These are phyloP conservation scores for Chenopodium formosanum DNA, from an alignment of 148 eudicot genomes.

Conservation along the genomic window DNA sequence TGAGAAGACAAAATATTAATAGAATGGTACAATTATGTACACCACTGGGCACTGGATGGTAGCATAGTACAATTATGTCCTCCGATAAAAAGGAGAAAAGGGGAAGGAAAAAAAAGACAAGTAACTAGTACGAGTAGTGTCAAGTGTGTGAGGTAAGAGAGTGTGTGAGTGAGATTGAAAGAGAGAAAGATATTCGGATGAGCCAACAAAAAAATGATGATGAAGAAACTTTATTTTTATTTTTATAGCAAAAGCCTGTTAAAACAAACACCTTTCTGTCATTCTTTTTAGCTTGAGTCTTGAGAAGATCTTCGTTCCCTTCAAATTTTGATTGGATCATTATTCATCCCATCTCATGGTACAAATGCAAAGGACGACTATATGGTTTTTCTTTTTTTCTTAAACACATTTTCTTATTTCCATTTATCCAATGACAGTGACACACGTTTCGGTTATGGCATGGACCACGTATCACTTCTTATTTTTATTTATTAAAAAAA, in stretches of 20 bases:
- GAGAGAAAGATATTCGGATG: slow-evolving; percentile 13
- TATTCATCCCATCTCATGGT: slow-evolving; percentile 11
- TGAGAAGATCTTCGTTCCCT: slow-evolving; percentile 1
- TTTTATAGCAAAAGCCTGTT: slow-evolving; percentile 27
- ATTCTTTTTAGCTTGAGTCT: slow-evolving; percentile 10
- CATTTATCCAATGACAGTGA: background rate
- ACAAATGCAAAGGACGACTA: slow-evolving; percentile 18
- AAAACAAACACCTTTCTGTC: slow-evolving; percentile 12
- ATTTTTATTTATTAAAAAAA: background rate
- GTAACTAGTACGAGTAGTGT: background rate
- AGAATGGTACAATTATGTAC: no score
- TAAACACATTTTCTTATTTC: background rate
- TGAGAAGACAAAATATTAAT: no score
- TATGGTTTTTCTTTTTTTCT: background rate
- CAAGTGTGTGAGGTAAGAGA: slow-evolving; percentile 4
- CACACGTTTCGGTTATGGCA: background rate
- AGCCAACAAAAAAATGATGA: slow-evolving; percentile 14
- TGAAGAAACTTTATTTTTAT: slow-evolving; percentile 13
- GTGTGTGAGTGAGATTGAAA: background rate
- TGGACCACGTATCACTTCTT: slow-evolving; percentile 17
- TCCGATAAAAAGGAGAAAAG: background rate
- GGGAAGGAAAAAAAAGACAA: slow-evolving; percentile 9
- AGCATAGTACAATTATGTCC: background rate
- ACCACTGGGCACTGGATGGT: background rate
- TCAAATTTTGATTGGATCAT: slow-evolving; percentile 25